phyloP scores from a whole-genome alignment of 345 rosid species.

The Euclidium syriacum region DNA sequence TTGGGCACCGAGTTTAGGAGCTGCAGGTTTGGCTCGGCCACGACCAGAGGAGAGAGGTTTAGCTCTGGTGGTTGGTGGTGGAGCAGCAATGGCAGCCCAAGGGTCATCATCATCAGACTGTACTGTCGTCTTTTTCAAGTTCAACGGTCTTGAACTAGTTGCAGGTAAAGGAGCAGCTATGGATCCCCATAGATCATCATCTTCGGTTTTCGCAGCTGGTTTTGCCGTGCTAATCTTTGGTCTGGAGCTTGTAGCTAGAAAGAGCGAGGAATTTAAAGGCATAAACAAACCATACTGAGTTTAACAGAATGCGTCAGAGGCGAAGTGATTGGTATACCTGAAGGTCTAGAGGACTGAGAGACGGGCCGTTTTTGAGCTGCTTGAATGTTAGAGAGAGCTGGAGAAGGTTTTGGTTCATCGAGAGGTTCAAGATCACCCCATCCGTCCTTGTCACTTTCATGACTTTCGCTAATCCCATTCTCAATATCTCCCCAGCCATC shows the following conservation, averaged over 20 bases:
- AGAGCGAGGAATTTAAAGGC: background rate
- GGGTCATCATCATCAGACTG: conserved; percentile 70
- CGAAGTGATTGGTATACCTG: conserved; percentile 43
- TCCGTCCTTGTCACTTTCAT: conserved; percentile 81
- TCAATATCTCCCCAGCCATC: conserved; percentile 99
- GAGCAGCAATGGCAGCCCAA: conserved; percentile 97
- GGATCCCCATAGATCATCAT: conserved; percentile 95
- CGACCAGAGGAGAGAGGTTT: conserved; percentile 70
- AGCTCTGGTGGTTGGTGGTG: conserved; percentile 73
- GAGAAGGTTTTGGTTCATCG: conserved; percentile 79
- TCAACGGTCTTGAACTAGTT: conserved; percentile 61
- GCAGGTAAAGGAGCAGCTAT: conserved; percentile 84
- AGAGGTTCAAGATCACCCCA: conserved; percentile 98
- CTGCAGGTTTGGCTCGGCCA: conserved; percentile 65
- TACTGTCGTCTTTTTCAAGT: conserved; percentile 44
- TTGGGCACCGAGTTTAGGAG: conserved; percentile 80
- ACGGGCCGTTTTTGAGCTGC: conserved; percentile 89
- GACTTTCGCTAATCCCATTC: conserved; percentile 69
- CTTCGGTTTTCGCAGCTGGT: conserved; percentile 47
- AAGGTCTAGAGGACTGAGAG: conserved; percentile 58
- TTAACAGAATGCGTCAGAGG: conserved; percentile 1
- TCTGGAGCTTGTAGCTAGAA: conserved; percentile 46
- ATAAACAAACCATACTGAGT: background rate
- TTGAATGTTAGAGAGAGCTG: conserved; percentile 76
- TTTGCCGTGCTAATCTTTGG: conserved; percentile 45